These are phyloP conservation scores for Penicillium vulpinum DNA, from an alignment of 2,329 filamentous ascomycete genomes.

Conservation along the genomic window DNA sequence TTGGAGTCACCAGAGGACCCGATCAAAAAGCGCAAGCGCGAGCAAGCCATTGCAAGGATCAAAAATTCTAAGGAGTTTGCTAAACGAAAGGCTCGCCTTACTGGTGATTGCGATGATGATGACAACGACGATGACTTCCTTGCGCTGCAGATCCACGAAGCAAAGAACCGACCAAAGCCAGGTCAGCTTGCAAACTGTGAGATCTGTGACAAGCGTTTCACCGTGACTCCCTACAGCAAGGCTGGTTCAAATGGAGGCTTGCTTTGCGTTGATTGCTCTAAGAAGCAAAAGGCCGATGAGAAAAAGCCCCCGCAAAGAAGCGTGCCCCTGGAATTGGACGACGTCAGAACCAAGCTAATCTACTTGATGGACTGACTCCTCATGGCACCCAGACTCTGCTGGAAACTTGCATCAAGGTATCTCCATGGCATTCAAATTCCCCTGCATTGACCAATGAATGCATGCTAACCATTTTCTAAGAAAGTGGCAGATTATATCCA, in stretches of 20 bases:
- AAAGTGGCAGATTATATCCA: constrained; percentile 64
- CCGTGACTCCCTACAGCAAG: constrained; percentile 85
- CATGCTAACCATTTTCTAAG: constrained; percentile 31
- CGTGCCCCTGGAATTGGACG: constrained; percentile 59
- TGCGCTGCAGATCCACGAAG: constrained; percentile 55
- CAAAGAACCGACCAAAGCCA: constrained; percentile 62
- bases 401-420: constrained; percentile 60
- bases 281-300: constrained; percentile 66
- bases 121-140: constrained; percentile 50
- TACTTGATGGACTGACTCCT: constrained; percentile 69
- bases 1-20: constrained; percentile 36
- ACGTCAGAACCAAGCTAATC: constrained; percentile 77
- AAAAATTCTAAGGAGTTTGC: constrained; percentile 54
- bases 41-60: constrained; percentile 50
- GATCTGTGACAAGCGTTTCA: constrained; percentile 82
- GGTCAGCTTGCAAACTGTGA: constrained; percentile 90
- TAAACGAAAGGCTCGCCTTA: constrained; percentile 45
- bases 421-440: not conserved
- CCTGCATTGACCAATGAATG: not conserved
- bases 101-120: constrained; percentile 46
- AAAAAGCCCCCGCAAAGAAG: constrained; percentile 59
- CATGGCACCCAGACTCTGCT: constrained; percentile 46
- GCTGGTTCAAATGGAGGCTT: constrained; percentile 79
- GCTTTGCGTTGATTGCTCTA: constrained; percentile 80
- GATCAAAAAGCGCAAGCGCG: constrained; percentile 58